A percentile compares a stretch with the other conserved stretches of the same genome.
These are phyloP conservation scores for Sugiyamaella americana DNA, from an alignment of 805 yeast species.

Conservation along the genomic window DNA sequence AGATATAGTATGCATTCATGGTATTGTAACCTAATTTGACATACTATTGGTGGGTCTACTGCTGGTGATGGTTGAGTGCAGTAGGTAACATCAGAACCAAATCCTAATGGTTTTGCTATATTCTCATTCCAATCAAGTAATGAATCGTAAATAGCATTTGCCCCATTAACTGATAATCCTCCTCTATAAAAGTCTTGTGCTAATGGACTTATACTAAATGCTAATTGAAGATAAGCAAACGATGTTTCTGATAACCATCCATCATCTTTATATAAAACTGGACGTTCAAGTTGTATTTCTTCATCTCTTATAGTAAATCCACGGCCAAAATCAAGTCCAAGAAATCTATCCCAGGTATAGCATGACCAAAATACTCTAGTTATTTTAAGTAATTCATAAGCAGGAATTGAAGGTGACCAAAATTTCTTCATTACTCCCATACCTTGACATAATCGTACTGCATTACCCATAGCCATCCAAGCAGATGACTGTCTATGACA, in stretches of 20 bases:
- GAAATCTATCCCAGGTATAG: slow-evolving; percentile 47
- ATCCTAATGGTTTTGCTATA: slow-evolving; percentile 21
- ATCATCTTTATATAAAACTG: slow-evolving; percentile 31
- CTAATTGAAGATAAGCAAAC: slow-evolving; percentile 22
- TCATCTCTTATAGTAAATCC: slow-evolving; percentile 34
- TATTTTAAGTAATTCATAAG: slow-evolving; percentile 41
- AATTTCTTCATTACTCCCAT: slow-evolving; percentile 38
- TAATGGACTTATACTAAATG: slow-evolving; percentile 12
- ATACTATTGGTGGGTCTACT: slow-evolving; percentile 13
- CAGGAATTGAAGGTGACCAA: slow-evolving; percentile 12
- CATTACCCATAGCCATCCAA: slow-evolving; percentile 39
- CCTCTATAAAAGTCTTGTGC: slow-evolving; percentile 13
- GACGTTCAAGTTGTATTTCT: slow-evolving; percentile 30
- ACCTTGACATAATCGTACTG: slow-evolving; percentile 39
- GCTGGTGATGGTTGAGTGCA: slow-evolving; percentile 2
- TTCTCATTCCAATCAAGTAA: slow-evolving; percentile 20
- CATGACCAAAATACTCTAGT: slow-evolving; percentile 51
- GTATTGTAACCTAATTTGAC: slow-evolving; percentile 20
- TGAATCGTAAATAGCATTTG: slow-evolving; percentile 11
- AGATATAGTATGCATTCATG: slow-evolving; percentile 14
- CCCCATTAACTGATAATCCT: slow-evolving; percentile 11
- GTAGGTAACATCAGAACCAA: slow-evolving; percentile 25
- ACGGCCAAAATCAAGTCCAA: slow-evolving; percentile 50
- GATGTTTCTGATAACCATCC: slow-evolving; percentile 42
- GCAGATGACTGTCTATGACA: slow-evolving; percentile 42